These are phyloP conservation scores for Debaryomyces psychrophilus DNA, from an alignment of 1,139 yeast genomes.

Conservation along the genomic window DNA sequence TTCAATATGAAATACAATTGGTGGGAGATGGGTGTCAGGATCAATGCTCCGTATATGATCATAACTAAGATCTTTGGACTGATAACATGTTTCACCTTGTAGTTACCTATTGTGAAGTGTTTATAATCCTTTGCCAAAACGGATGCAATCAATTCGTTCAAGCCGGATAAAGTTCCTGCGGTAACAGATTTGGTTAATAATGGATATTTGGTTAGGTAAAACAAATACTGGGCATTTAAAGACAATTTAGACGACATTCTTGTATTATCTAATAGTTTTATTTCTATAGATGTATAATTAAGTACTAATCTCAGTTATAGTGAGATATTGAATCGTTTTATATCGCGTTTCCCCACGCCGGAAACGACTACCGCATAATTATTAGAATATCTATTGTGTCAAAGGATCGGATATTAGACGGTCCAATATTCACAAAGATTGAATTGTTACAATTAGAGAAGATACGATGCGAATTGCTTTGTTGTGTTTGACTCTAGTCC, in stretches of 20 bases:
- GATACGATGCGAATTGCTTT: too few species aligned
- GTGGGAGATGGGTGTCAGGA: constrained; percentile 79
- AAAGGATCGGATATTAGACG: too few species aligned
- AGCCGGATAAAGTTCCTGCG: constrained; percentile 56
- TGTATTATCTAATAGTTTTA: not conserved
- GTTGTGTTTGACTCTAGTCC: too few species aligned
- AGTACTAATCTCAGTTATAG: not conserved
- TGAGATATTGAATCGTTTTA: not conserved
- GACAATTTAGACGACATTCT: not conserved
- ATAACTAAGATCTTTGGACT: constrained; percentile 59
- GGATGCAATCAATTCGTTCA: constrained; percentile 64
- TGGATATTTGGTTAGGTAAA: constrained; percentile 51
- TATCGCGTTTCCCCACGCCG: constrained; percentile 3
- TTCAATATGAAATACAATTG: constrained; percentile 54
- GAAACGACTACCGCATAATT: not conserved
- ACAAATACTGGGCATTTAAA: constrained; percentile 35
- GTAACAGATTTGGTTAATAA: constrained; percentile 63
- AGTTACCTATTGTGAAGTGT: constrained; percentile 17
- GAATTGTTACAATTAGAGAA: too few species aligned
- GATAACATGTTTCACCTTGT: constrained; percentile 38
- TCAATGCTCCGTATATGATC: constrained; percentile 71
- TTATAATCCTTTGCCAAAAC: constrained; percentile 50
- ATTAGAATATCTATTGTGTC: not conserved
- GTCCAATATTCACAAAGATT: too few species aligned
- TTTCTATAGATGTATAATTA: not conserved